Evolutionary conservation across 1,284 basidiomycete genomes (phyloP), one percentile per base, ranked within the genome.

Genomic region (Sporisorium scitamineum): DNA sequence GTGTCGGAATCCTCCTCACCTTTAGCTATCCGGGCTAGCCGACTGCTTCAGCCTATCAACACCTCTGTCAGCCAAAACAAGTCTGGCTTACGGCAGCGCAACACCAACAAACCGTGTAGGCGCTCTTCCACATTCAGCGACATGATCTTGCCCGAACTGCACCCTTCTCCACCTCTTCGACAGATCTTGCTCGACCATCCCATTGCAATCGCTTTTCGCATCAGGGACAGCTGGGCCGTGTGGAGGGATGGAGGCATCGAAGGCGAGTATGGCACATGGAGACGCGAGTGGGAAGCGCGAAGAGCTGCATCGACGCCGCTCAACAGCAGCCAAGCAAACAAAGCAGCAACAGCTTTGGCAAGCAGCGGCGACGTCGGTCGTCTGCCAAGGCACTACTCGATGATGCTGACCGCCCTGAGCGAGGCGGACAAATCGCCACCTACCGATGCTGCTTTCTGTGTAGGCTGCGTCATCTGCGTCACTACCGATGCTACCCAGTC

Each of bases 391-490:
- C 79, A 82, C 62, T 64, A 71, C 39, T 22, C 37, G 16, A 91
- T 89, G 79, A 89, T 95, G 83, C 88, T 87, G 18, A 86, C 89
- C 37, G 94, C 94, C 0, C 87, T 96, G 29, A 85, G 80, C 5
- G 91, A 94, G 84, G 94, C 94, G 2, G 87, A 88, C 54, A 91
- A 91, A 85, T 94, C 92, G 76, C 86, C 86, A 9, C 91, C 93
- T 0, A 89, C 89, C 0, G 90, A 90, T 2, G 92, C 92, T 0
- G 96, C 95, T 0, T 99, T 98, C 86, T 97, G 93, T 82, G 97
- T 99, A 22, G 96, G 97, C 37, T 96, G 93, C 79, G 89, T 94
- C 37, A 87, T 98, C 52, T 91, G 92, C 37, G 78, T 87, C 84
- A n/a, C 75, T 2, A 55, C 56, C 22, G 63, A 74, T 16, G 26